Base-by-base conservation (phyloP, 2,329 filamentous ascomycete species). In the Trichoderma sp. region DNA sequence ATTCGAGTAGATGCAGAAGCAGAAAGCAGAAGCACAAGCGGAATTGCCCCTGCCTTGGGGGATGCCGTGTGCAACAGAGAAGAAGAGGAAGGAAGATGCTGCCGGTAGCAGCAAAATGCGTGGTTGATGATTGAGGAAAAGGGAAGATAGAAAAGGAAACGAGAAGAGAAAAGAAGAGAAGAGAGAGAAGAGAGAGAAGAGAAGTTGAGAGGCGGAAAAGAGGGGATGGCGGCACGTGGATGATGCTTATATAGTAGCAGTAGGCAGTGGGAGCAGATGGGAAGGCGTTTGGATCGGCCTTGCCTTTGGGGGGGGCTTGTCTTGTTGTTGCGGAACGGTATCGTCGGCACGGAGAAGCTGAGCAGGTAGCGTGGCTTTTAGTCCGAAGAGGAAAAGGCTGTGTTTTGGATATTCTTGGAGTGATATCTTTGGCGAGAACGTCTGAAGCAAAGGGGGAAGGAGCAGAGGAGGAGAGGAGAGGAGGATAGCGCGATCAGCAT, bases 381-480 rank as follows among this genome's bases (percentile, higher is more conserved):
- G 34, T 58, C 57, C n/a, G 37, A 45, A 61, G 22, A 34, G 12
- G 42, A 50, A 35, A 42, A 19, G 29, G 17, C 37, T 32, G 27
- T 32, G 32, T 10, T 37, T 25, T 15, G 8, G 15, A 34, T 56
- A 35, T 34, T 5, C 15, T 19, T 22, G 29, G 45, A 50, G 34
- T n/a, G 27, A 37, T n/a, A n/a, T n/a, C n/a, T n/a, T n/a, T n/a
- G n/a, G n/a, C n/a, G n/a, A n/a, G n/a, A n/a, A n/a, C n/a, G 67
- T 67, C 67, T 67, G 52, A 39, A 32, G 37, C 32, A 72, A 70
- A 71, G 68, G 65, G 56, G 27, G 53, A n/a, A n/a, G n/a, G n/a
- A n/a, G n/a, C n/a, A n/a, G n/a, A 67, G 59, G 39, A 56, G 39
- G 65, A 53, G 34, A 50, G 42, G 27, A 37, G 19, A n/a, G 50